Conservation (phyloP, 768 basidiomycete genomes). For the Lactarius psammicola region DNA sequence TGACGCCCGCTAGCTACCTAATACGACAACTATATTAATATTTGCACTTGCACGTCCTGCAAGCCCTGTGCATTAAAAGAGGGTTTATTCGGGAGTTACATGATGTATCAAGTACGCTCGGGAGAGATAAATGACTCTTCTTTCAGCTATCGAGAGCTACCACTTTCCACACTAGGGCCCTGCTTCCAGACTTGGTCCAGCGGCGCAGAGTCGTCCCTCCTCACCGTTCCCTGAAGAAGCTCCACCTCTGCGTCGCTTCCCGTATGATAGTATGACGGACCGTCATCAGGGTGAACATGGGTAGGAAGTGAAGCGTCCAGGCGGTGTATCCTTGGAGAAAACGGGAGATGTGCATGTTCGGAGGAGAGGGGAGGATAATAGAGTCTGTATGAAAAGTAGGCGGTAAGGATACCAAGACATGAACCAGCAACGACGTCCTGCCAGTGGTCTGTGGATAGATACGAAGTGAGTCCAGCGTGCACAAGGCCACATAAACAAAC, state of each 20-base stretch:
- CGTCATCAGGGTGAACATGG: constrained; percentile 29
- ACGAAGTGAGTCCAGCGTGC: constrained; percentile 15
- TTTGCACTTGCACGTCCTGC: not conserved
- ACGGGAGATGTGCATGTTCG: constrained; percentile 62
- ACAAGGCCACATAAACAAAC: not conserved
- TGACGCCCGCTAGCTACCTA: not conserved
- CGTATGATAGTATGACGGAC: constrained; percentile 5
- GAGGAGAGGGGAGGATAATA: constrained; percentile 77
- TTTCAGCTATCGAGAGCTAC: not conserved
- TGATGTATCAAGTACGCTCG: not conserved
- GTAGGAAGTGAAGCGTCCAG: constrained; percentile 46
- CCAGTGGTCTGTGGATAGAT: constrained; percentile 69
- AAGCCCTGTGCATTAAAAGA: not conserved
- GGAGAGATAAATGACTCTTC: not conserved
- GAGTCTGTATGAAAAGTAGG: constrained; percentile 79
- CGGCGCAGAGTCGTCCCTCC: constrained; percentile 33
- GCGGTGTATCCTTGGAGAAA: constrained; percentile 61
- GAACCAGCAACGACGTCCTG: constrained; percentile 85
- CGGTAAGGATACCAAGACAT: constrained; percentile 64
- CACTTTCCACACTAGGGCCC: constrained; percentile 9
- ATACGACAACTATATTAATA: not conserved
- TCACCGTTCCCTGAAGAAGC: constrained; percentile 34
- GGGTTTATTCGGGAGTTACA: not conserved
- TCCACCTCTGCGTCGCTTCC: constrained; percentile 29
- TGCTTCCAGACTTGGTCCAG: constrained; percentile 24